phyloP scores from a whole-genome alignment of 2,329 filamentous ascomycete genomes.

The Cercospora sesami region DNA sequence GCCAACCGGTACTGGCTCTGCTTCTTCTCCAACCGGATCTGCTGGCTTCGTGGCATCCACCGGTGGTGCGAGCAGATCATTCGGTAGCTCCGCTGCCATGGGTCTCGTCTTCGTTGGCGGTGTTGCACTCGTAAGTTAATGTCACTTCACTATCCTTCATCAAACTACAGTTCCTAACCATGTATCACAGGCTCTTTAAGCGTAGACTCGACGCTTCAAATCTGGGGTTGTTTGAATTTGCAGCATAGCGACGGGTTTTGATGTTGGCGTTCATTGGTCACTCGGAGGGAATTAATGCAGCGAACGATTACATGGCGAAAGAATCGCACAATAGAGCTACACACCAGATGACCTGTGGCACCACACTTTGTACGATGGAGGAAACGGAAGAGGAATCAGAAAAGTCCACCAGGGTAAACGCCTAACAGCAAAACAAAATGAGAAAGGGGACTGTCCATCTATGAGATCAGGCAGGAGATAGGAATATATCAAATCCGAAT shows the following conservation, averaged over 20 bases:
- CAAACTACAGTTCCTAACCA: not conserved
- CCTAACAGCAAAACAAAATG: not conserved
- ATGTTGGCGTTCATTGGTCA: not conserved
- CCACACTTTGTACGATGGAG: not conserved
- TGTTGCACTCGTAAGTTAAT: conserved; percentile 23
- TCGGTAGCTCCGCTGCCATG: conserved; percentile 20
- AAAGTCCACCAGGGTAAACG: not conserved
- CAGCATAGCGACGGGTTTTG: not conserved
- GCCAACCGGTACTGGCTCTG: conserved; percentile 17
- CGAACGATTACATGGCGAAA: not conserved
- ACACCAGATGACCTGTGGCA: not conserved
- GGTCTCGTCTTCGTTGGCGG: conserved; percentile 23
- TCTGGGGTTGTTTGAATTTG: not conserved
- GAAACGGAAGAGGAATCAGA: not conserved
- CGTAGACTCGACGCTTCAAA: not conserved
- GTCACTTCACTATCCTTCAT: too few species aligned
- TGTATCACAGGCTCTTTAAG: not conserved
- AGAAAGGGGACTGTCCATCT: not conserved
- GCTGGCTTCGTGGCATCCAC: conserved; percentile 12
- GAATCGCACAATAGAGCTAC: not conserved
- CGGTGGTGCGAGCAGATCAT: conserved; percentile 7
- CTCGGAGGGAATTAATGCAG: not conserved
- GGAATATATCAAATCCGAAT: too few species aligned
- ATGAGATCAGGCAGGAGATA: not conserved
- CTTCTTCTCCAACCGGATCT: conserved; percentile 8